Evolutionary conservation across 768 basidiomycete species (phyloP).

Genomic region (Mycena polygramma): DNA sequence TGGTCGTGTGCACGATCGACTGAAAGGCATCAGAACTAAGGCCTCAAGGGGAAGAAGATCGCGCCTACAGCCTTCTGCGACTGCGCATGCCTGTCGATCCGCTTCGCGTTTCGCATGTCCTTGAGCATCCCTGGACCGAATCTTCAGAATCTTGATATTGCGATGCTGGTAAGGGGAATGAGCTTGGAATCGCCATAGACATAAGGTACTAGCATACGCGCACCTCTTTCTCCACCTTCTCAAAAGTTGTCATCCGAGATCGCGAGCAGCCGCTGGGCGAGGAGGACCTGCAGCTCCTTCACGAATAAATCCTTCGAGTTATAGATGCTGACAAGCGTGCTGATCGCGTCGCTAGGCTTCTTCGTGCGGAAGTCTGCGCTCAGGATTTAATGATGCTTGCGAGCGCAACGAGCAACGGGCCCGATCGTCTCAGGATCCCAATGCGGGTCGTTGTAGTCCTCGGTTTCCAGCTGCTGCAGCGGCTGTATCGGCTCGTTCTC

Average conservation of each 20-base stretch:
- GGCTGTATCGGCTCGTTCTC: slow-evolving; percentile 87
- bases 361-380: slow-evolving; percentile 88
- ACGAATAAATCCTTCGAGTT: slow-evolving; percentile 97
- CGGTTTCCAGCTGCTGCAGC: slow-evolving; percentile 79
- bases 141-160: slow-evolving; percentile 94
- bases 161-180: slow-evolving; percentile 68
- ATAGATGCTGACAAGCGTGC: slow-evolving; percentile 97
- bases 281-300: slow-evolving; percentile 92
- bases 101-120: slow-evolving; percentile 95
- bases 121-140: slow-evolving; percentile 98
- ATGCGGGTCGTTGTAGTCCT: slow-evolving; percentile 91
- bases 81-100: slow-evolving; percentile 91
- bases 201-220: slow-evolving; percentile 3
- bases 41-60: not conserved
- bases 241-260: slow-evolving; percentile 85
- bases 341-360: slow-evolving; percentile 93
- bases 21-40: slow-evolving; percentile 43
- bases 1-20: slow-evolving; percentile 86
- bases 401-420: slow-evolving; percentile 69
- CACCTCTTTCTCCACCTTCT: slow-evolving; percentile 82
- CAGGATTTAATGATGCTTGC: not conserved
- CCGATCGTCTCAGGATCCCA: slow-evolving; percentile 98
- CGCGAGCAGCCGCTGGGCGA: slow-evolving; percentile 88
- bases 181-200: slow-evolving; percentile 13
- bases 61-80: slow-evolving; percentile 71